Evolutionary conservation across 768 basidiomycete species (phyloP), one percentile per base, ranked within the genome.

Genomic region (Sarcodon aspratus): DNA sequence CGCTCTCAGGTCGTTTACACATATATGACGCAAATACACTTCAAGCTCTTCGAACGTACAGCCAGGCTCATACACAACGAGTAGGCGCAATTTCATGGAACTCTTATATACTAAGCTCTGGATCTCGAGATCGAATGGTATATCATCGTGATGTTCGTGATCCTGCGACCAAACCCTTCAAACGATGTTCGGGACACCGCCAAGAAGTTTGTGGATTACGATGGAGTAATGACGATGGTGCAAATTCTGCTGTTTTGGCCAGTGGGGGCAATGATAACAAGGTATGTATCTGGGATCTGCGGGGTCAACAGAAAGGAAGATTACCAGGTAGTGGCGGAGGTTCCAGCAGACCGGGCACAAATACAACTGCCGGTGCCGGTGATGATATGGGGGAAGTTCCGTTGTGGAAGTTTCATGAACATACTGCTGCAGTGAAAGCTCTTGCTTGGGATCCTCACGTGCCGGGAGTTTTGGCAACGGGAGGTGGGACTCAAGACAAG

Each of bases 211-310:
- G 95, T 61, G 95, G 95, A 3, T 66, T 99, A 40, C 84, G 88
- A 50, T 99, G 94, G 95, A 92, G 84, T 59, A 71, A 74, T 10
- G 70, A 74, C 36, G 71, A 69, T 38, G 66, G 69, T 35, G 51
- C 65, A 46, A 57, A 71, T 53, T 62, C 63, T 7, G 81, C 81
- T 7, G 73, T 73, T 32, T 75, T 99, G 4, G 95, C 95, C 3
- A 91, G 86, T 55, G 95, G 95, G 2, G 95, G 95, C 0, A 99
- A 99, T 62, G 95, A 99, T 66, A 99, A 99, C 68, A 97, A 97
- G 68, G 88, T 99, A 13, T 92, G 90, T 57, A 92, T 99, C 47
- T 99, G 94, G 90, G 93, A 97, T 61, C 67, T 91, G 48, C 74
- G 87, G 49, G 86, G 84, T 8, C 76, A 78, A 6, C 70, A 71